Percentiles rank a stretch among this genome's conserved stretches.
These are phyloP conservation scores for Aegilops tauschii DNA, from an alignment of 176 grass and related monocot genomes.

Conservation along the genomic window DNA sequence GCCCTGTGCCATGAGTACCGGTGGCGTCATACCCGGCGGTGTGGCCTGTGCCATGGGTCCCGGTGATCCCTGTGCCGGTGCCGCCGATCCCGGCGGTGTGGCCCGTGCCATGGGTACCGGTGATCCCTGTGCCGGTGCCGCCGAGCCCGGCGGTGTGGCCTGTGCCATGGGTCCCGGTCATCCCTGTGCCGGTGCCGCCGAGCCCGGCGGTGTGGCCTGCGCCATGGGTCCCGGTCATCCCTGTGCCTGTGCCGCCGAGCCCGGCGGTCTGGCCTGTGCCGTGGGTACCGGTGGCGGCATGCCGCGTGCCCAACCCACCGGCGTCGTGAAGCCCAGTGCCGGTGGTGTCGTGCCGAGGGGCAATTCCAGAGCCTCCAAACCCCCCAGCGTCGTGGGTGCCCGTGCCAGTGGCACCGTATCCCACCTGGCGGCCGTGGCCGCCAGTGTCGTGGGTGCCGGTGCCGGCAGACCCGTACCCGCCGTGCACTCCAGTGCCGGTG, in stretches of 20 bases:
- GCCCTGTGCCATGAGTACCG: not conserved
- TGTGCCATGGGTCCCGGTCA: no score
- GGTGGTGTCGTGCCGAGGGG: not conserved
- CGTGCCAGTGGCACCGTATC: constrained; percentile 11
- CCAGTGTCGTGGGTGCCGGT: constrained; percentile 6
- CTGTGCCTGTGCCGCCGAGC: not conserved
- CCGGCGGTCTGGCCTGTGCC: not conserved
- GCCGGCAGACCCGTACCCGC: constrained; percentile 18
- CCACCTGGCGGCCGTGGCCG: not conserved
- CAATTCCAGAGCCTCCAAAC: not conserved
- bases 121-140: no score
- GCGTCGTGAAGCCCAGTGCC: not conserved
- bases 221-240: no score
- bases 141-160: not conserved
- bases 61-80: no score
- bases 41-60: no score
- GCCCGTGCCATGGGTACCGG: not conserved
- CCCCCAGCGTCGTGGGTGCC: constrained; percentile 18
- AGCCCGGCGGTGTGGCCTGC: no score
- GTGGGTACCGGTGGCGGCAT: not conserved
- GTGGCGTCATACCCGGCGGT: not conserved
- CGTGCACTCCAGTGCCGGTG: not conserved
- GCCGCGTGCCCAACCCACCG: not conserved
- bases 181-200: no score
- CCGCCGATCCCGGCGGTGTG: not conserved